Base-by-base conservation (phyloP, 345 rosid genomes). In the Eucalyptus urophylla region DNA sequence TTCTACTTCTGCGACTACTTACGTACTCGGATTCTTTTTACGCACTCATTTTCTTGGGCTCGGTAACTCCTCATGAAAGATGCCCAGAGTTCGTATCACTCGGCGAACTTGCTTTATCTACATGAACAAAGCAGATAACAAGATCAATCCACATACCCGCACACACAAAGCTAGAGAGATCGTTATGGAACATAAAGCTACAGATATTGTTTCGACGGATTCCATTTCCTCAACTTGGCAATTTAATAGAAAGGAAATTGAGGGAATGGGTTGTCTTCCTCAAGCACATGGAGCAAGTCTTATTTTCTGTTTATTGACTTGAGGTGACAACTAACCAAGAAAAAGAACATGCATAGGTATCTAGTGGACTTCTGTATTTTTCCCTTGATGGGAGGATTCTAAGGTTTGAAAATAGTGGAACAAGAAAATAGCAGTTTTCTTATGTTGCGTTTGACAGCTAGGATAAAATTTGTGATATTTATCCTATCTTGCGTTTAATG, bases 221-320 rank as follows among this genome's bases (percentile, higher is more conserved):
- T 65, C 37, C 37, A 2, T 65, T 14, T 29, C 76, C 76, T 65
- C 76, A 65, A 65, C 76, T 65, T 14, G 40, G 21, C 40, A n/a
- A 0, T n/a, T 65, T n/a, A 14, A 0, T 65, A 7, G 40, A 0
- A n/a, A 14, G 21, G 40, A 65, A n/a, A 14, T 65, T 65, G 21
- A 65, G 33, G 33, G 2, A n/a, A 65, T 65, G 76, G 37, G 37
- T 0, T 29, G 76, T n/a, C 37, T 65, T 65, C 17, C 15, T n/a
- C 37, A 7, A 56, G 19, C 10, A 29, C 11, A 65, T n/a, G 37
- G 8, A 65, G 76, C 76, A 65, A 65, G 69, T 60, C 31, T 27
- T 40, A 40, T 40, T 40, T 40, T 40, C 40, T 5, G 40, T 40
- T 40, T 40, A 40, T 40, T 37, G 40, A 37, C 40, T 37, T 1